Percentiles rank a stretch among this genome's conserved stretches.
phyloP scores from a whole-genome alignment of 169 alveolate genomes.

The Prorocentrum cordatum region DNA sequence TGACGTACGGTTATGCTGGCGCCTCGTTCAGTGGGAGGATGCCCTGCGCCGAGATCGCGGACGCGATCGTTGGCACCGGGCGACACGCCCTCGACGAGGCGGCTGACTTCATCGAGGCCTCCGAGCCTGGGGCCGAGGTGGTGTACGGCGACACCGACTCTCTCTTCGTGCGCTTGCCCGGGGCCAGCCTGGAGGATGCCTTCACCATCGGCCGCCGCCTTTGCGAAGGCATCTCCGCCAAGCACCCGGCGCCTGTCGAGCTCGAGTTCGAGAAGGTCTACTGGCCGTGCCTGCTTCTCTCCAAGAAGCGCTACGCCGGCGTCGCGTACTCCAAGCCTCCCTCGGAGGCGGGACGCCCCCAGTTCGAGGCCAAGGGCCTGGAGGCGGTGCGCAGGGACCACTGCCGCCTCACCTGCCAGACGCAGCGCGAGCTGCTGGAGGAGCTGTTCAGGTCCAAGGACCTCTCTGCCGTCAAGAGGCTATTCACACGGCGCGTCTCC shows the following conservation, averaged over 20 bases:
- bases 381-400: constrained; percentile 34
- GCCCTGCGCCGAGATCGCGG: constrained; percentile 94
- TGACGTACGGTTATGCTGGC: constrained; percentile 85
- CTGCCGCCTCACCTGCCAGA: neutral
- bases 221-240: constrained; percentile 25
- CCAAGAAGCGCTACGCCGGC: constrained; percentile 65
- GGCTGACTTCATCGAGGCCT: constrained; percentile 77
- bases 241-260: constrained; percentile 53
- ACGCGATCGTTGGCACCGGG: constrained; percentile 93
- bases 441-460: neutral
- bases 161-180: constrained; percentile 79
- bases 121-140: constrained; percentile 79
- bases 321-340: constrained; percentile 57
- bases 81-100: constrained; percentile 86
- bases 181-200: constrained; percentile 51
- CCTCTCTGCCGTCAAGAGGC: neutral
- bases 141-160: constrained; percentile 98
- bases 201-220: constrained; percentile 2
- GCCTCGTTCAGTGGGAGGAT: constrained; percentile 93
- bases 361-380: constrained; percentile 53
- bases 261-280: constrained; percentile 63
- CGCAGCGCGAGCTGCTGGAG: neutral
- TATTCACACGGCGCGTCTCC: neutral
- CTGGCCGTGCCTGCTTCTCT: constrained; percentile 25
- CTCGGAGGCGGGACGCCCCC: constrained; percentile 9